Evolutionary conservation across 495 filamentous ascomycete genomes (phyloP), one percentile per base, ranked within the genome.

Genomic region (Acidiella bohemica): DNA sequence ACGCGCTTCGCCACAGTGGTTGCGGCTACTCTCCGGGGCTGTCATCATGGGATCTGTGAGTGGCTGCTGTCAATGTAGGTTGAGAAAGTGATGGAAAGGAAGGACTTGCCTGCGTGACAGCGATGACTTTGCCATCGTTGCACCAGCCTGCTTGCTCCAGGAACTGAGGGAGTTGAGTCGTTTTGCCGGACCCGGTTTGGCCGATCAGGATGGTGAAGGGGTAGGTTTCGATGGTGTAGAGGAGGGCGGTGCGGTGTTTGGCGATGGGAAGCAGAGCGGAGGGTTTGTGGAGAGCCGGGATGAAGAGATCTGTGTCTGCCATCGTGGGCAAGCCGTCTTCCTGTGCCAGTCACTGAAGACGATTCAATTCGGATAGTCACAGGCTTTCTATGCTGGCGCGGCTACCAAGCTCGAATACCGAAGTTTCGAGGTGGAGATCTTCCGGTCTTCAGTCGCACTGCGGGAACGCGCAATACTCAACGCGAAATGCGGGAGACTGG

Each of bases 21-120:
- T 29, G 86, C 90, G 48, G 90, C 90, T 30, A 97, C 84, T 49
- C 92, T 71, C 13, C 90, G 77, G 21, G 90, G 90, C 82, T 95
- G 10, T 38, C 11, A 32, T 29, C 7, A 18, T n/a, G n/a, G n/a
- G n/a, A n/a, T 39, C 28, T 39, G 36, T 50, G 36, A 46, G 16
- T 38, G n/a, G n/a, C n/a, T 32, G 31, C 32, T 32, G 28, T 46
- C 34, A 42, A 46, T 34, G 12, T 18, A 18, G 20, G 39, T 26
- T 11, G 16, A 11, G 19, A 12, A 22, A 24, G 3, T 3, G 22
- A 21, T 8, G 35, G 32, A 25, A 13, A 18, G 7, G 11, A 14
- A 7, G 18, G 18, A 51, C 47, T 46, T 70, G 88, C 86, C 73
- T 96, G 92, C 12, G 90, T 99, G 20, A 94, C 72, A 20, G 74